These are phyloP conservation scores for Blastocystis sp. DNA, from an alignment of 352 stramenopile genomes.

Conservation along the genomic window DNA sequence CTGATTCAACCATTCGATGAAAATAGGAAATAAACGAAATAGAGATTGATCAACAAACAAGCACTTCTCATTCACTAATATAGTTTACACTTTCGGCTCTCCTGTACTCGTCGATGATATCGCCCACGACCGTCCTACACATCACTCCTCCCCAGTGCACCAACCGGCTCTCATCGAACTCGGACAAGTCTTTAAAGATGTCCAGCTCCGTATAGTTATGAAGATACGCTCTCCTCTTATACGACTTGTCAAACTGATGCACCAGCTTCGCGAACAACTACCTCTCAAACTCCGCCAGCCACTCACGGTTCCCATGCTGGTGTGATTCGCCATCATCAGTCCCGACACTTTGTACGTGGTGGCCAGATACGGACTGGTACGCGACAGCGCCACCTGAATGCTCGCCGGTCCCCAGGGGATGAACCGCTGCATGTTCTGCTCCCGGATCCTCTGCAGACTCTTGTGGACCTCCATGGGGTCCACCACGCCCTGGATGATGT, in stretches of 20 bases:
- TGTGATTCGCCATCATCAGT: slow-evolving; percentile 98
- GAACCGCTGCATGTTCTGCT: slow-evolving; percentile 87
- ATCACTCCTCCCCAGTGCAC: background rate
- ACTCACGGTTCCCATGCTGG: slow-evolving; percentile 63
- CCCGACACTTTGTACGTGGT: slow-evolving; percentile 69
- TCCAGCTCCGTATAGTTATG: slow-evolving; percentile 39
- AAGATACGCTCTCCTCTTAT: background rate
- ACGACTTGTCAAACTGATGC: background rate
- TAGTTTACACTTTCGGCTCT: background rate
- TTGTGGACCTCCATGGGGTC: slow-evolving; percentile 97
- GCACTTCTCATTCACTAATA: background rate
- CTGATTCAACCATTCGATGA: too few species aligned
- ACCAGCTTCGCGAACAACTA: slow-evolving; percentile 24
- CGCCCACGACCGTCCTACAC: background rate
- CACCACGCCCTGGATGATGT: slow-evolving; percentile 97
- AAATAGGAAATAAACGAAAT: too few species aligned
- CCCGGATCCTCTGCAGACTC: slow-evolving; percentile 89
- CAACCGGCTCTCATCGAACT: slow-evolving; percentile 7
- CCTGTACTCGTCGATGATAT: background rate
- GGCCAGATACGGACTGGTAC: background rate
- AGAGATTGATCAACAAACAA: background rate
- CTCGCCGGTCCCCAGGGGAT: slow-evolving; percentile 95
- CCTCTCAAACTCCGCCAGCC: background rate
- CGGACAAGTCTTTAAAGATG: slow-evolving; percentile 1
- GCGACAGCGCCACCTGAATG: slow-evolving; percentile 78